A percentile compares a stretch with the other conserved stretches of the same genome.
Evolutionary conservation across 768 basidiomycete genomes (phyloP).

Genomic region (Podaxis sp.): DNA sequence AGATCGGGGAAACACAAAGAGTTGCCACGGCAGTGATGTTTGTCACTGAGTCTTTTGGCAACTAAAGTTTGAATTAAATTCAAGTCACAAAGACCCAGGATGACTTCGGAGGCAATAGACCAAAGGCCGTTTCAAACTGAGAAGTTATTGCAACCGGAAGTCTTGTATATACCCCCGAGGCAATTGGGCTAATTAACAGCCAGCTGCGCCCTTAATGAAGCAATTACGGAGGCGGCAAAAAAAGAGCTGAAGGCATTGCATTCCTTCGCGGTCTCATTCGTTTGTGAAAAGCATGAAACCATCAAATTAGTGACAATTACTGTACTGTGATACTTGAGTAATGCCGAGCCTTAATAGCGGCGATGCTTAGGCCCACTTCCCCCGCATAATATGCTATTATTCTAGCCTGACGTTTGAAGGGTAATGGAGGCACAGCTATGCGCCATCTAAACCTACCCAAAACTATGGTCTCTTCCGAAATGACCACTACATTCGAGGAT

Average conservation of each 20-base stretch:
- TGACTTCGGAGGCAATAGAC: conserved; percentile 6
- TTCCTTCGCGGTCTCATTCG: neutral
- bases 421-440: neutral
- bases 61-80: neutral
- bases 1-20: conserved; percentile 1
- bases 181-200: neutral
- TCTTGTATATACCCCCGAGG: conserved; percentile 5
- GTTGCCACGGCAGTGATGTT: conserved; percentile 7
- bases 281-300: neutral
- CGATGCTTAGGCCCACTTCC: neutral
- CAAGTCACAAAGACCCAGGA: neutral
- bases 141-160: neutral
- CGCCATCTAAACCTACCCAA: neutral
- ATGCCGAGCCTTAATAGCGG: neutral
- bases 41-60: conserved; percentile 2
- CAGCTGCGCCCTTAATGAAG: conserved; percentile 2
- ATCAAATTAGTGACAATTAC: neutral
- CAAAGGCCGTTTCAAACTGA: neutral
- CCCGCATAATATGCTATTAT: neutral
- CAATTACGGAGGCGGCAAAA: neutral
- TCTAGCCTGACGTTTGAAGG: neutral
- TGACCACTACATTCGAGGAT: neutral
- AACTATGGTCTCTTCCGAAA: neutral
- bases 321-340: neutral
- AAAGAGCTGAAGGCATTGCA: neutral